These are phyloP conservation scores for Penstemon eatonii DNA, from an alignment of 257 asterid species.

Conservation along the genomic window DNA sequence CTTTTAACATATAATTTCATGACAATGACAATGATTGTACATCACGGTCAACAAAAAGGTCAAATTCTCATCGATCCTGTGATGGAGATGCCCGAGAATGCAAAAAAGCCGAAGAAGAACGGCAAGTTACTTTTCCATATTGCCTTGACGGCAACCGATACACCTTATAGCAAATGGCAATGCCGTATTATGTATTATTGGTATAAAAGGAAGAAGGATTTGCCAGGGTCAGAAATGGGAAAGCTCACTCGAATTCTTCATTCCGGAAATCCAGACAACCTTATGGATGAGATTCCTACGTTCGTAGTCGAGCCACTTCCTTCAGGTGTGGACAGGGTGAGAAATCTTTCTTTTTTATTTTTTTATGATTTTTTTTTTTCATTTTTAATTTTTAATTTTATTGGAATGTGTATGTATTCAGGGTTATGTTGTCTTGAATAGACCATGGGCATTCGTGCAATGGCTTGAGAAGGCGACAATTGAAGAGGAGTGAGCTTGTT, in stretches of 20 bases:
- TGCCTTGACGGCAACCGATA: conserved; percentile 48
- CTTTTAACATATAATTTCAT: conserved; percentile 44
- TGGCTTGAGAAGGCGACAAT: conserved; percentile 62
- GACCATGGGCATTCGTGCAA: conserved; percentile 77
- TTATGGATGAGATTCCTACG: conserved; percentile 74
- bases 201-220: conserved; percentile 50
- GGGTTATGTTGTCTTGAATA: conserved; percentile 65
- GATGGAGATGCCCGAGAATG: conserved; percentile 45
- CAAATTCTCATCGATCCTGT: conserved; percentile 47
- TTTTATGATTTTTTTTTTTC: neutral
- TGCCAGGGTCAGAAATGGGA: conserved; percentile 63
- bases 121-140: conserved; percentile 42
- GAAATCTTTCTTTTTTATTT: conserved; percentile 5
- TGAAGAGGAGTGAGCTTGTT: conserved; percentile 60
- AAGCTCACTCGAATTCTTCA: conserved; percentile 61
- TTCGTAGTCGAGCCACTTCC: conserved; percentile 68
- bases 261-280: conserved; percentile 59
- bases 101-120: conserved; percentile 25
- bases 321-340: conserved; percentile 53
- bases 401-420: conserved; percentile 28
- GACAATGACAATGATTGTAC: conserved; percentile 24
- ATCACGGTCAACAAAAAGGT: conserved; percentile 6
- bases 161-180: conserved; percentile 59
- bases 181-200: conserved; percentile 64
- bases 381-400: neutral